Evolutionary conservation across 352 stramenopile genomes (phyloP), one percentile per base, ranked within the genome.

Genomic region (Phytophthora palmivora): DNA sequence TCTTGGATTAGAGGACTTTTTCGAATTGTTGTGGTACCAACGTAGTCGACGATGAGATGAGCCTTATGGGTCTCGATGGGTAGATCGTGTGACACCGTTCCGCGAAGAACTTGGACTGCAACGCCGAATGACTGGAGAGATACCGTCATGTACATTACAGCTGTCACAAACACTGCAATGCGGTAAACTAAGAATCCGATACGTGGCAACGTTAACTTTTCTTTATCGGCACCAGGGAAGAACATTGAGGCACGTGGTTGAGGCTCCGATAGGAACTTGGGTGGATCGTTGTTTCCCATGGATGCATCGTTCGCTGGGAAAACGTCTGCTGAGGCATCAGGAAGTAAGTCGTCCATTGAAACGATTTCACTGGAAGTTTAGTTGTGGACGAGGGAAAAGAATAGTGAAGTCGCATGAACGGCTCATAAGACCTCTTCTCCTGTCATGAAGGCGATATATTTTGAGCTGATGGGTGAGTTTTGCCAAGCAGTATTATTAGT

Each of bases 1-100:
- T 75, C 0, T 21, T 50, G 54, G 2, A 88, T 46, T 4, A 85
- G 62, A 6, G 59, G 59, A 2, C 78, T 85, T 12, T 63, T 32
- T 9, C 50, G 49, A 2, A 87, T 64, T 3, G 56, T 74, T 9
- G 19, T 38, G 6, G 19, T 56, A 0, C 76, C 76, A 11, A 52
- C 37, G 22, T 76, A 82, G 11, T 54, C 44, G 6, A 45, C 44
- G 11, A 84, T 82, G 1, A 84, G 54, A 0, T 48, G 47, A 0
- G 67, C 57, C 5, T 15, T 14, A 45, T 64, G 51, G 1, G 15
- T 48, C 39, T 68, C 36, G 22, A 64, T 34, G 4, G 50, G 57
- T n/a, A 72, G 21, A 18, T 72, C 58, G 16, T 68, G 49, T 21
- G 49, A 63, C 10, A 63, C 57, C 8, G 6, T n/a, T 24, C 58